These are phyloP conservation scores for Globisporangium perplexum DNA, from an alignment of 352 stramenopile genomes.

Conservation along the genomic window DNA sequence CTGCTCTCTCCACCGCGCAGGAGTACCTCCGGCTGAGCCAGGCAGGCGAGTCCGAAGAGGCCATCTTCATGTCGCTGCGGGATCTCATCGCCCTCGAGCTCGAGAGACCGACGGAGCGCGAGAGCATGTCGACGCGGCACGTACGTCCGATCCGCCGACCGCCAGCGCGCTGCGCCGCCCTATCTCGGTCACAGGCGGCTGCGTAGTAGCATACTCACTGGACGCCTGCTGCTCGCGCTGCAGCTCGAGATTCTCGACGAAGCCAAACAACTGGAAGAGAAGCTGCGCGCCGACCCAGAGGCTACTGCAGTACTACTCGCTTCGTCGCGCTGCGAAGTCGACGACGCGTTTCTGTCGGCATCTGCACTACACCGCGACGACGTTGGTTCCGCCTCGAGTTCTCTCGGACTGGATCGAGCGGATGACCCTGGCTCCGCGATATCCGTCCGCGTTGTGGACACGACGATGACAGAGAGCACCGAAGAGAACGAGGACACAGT, in stretches of 20 bases:
- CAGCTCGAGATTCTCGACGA: not conserved
- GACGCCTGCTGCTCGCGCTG: not conserved
- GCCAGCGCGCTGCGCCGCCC: no score
- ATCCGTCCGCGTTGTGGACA: no score
- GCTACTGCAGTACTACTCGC: conserved; percentile 1
- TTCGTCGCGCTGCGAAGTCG: conserved; percentile 3
- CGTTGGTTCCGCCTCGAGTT: no score
- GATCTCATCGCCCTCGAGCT: conserved; percentile 22
- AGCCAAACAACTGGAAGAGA: conserved; percentile 6
- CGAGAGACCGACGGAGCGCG: conserved; percentile 3
- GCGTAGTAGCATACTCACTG: no score
- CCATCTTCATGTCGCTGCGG: conserved; percentile 37
- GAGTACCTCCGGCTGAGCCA: conserved; percentile 31
- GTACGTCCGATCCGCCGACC: not conserved
- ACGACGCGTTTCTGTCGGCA: not conserved
- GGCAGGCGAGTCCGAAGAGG: conserved; percentile 31
- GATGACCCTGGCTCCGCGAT: no score
- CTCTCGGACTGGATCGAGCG: no score
- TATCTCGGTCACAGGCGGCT: no score
- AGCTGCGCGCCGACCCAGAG: conserved; percentile 3
- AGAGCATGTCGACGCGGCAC: conserved; percentile 3
- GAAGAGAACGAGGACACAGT: not conserved
- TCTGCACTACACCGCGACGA: not conserved
- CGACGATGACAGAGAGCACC: not conserved
- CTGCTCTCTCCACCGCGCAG: not conserved